Evolutionary conservation across 768 basidiomycete species (phyloP), one percentile per base, ranked within the genome.

Genomic region (Artomyces pyxidatus): DNA sequence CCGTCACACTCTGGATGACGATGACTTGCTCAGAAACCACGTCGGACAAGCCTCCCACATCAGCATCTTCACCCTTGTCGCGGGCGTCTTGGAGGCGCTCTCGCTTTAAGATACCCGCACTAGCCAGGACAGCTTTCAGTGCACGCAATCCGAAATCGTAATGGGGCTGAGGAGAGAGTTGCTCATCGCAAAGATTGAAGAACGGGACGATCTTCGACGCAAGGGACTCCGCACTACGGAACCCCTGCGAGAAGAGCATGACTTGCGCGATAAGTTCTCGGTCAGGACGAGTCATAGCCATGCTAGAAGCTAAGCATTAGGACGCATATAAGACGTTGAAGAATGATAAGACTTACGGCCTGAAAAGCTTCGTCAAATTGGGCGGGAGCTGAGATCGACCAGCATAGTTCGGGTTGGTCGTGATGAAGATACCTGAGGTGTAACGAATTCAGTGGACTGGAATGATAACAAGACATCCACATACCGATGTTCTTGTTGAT

Each of bases 201-300:
- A 99, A 98, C 0, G 96, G 96, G 10, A 99, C 96, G 50, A 98
- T 89, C 68, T 98, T 98, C 48, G 91, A 91, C 1, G 96, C 96
- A n/a, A 99, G 78, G 0, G 82, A 86, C 67, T 99, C 96, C 6
- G 96, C 96, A 11, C 93, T 93, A 32, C 96, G 83, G 81, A 98
- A 99, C 53, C 96, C 96, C 71, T 98, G 96, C 17, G 96, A 98
- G 73, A 98, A 98, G 40, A 99, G 72, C 89, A 98, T 93, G 64
- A 99, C 96, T 69, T 99, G 96, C 3, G 96, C 96, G 60, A 99
- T 99, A 42, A 99, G 83, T 65, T 99, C 95, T 51, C 93, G 84
- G 65, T 98, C 96, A 22, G 96, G 96, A 44, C 91, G 83, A 6
- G 96, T 96, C 96, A 99, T 99, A 29, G 96, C 92, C 88, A 98